A percentile compares a stretch with the other conserved stretches of the same genome.
Evolutionary conservation across 257 asterid species (phyloP).

Genomic region (Cruciata laevipes): DNA sequence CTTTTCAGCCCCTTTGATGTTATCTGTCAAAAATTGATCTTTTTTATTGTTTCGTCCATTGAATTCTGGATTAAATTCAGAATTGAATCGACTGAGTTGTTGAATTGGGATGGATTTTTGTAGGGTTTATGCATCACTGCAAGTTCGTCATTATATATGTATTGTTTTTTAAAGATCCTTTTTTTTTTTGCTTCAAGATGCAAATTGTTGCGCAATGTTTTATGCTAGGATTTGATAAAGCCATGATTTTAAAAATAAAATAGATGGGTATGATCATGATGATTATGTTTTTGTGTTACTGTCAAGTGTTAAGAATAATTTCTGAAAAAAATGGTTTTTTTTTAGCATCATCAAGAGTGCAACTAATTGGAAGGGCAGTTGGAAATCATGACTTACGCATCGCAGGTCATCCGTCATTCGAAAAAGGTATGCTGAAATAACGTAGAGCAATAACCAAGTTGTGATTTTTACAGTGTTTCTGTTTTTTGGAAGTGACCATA

Average conservation of each 20-base stretch:
- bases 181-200: not conserved
- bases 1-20: too few relatives aligned
- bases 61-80: not conserved
- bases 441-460: not conserved
- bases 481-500: not conserved
- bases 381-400: conserved; percentile 47
- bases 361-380: conserved; percentile 6
- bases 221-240: not conserved
- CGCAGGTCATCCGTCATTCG: conserved; percentile 58
- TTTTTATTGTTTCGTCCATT: not conserved
- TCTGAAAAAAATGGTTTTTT: not conserved
- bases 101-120: not conserved
- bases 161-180: too few relatives aligned
- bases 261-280: not conserved
- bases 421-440: conserved; percentile 40
- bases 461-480: not conserved
- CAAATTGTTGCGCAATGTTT: not conserved
- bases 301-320: not conserved
- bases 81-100: too few relatives aligned
- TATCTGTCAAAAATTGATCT: too few relatives aligned
- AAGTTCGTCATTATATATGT: not conserved
- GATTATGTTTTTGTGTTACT: not conserved
- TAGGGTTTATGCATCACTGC: not conserved
- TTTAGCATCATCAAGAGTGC: not conserved
- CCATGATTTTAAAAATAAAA: not conserved